phyloP scores from a whole-genome alignment of 495 filamentous ascomycete species.

The Xylaria scruposa region DNA sequence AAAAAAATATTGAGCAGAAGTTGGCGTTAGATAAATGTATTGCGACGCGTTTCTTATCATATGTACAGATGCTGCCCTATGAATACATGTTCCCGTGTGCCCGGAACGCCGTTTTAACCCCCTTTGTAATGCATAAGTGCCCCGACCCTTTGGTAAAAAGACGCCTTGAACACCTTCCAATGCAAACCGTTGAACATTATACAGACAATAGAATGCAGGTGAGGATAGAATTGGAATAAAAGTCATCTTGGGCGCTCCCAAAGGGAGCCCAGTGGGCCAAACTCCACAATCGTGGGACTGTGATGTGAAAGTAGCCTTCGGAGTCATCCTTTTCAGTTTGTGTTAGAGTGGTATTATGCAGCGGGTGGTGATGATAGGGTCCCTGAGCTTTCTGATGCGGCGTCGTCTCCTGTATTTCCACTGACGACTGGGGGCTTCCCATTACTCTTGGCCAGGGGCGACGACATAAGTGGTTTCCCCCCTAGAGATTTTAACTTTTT shows the following conservation, averaged over 20 bases:
- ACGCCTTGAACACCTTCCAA: slow-evolving; percentile 35
- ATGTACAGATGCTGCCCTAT: slow-evolving; percentile 37
- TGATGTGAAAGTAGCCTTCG: not conserved
- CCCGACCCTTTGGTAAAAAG: slow-evolving; percentile 31
- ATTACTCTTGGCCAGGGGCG: slow-evolving; percentile 46
- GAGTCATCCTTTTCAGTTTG: not conserved
- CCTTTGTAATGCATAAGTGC: slow-evolving; percentile 32
- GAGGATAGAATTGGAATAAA: not conserved
- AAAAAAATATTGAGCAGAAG: not conserved
- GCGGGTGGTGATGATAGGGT: slow-evolving; percentile 57
- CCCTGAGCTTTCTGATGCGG: slow-evolving; percentile 57
- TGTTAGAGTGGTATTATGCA: slow-evolving; percentile 30
- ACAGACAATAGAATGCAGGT: slow-evolving; percentile 28
- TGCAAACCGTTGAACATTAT: slow-evolving; percentile 38
- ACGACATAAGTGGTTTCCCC: slow-evolving; percentile 47
- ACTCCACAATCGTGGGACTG: not conserved
- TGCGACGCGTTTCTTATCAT: slow-evolving; percentile 23
- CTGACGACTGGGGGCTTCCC: slow-evolving; percentile 36
- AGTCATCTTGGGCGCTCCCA: not conserved
- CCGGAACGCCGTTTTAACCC: slow-evolving; percentile 30
- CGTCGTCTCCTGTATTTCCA: slow-evolving; percentile 44
- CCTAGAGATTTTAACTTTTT: slow-evolving; percentile 55
- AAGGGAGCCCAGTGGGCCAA: not conserved
- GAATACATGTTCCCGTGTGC: slow-evolving; percentile 25
- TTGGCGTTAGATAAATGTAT: slow-evolving; percentile 14